Base-by-base conservation (phyloP, 176 grass and related monocot species). In the Triticum dicoccoides region DNA sequence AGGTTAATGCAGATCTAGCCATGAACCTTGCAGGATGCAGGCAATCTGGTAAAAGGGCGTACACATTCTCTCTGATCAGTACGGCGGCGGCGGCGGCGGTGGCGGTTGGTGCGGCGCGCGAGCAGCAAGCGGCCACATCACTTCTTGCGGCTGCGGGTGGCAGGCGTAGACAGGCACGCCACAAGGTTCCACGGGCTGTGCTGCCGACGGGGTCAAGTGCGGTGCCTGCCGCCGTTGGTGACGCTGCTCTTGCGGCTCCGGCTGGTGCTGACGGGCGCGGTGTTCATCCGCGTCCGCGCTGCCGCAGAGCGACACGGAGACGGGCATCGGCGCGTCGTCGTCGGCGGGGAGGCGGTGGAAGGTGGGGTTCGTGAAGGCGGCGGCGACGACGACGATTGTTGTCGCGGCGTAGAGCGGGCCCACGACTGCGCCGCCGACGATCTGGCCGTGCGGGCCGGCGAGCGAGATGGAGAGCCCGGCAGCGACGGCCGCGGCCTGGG, bases 291-390 rank as follows among this genome's bases (percentile, higher is more conserved):
- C 82, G 66, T 82, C 90, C n/a, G 35, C 89, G 77, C 87, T 91
- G 23, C 85, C 90, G 61, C 66, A 90, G 49, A 84, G 83, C 12
- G 87, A 87, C 54, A 91, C 89, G 23, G 89, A 91, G n/a, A 89
- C 84, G 24, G 92, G 88, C 4, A 93, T 80, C 5, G 90, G 35
- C 15, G 89, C 52, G 73, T 97, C 90, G 42, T 97, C 94, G 62
- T 95, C 89, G 2, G 86, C 85, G 0, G 97, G 89, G 77, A 99
- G 90, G 88, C 94, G 94, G 66, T 97, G 92, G 89, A 99, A 99
- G 27, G 94, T 94, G 20, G 97, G 94, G 73, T 93, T 97, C 9
- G 90, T 91, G 88, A 99, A 97, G 8, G 89, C 92, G 0, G 97
- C 97, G 1, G 91, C 89, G 64, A 99, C 90, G 69, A 99, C 44